phyloP scores from a whole-genome alignment of 2,329 filamentous ascomycete species.

The Colletotrichum brevisporum region DNA sequence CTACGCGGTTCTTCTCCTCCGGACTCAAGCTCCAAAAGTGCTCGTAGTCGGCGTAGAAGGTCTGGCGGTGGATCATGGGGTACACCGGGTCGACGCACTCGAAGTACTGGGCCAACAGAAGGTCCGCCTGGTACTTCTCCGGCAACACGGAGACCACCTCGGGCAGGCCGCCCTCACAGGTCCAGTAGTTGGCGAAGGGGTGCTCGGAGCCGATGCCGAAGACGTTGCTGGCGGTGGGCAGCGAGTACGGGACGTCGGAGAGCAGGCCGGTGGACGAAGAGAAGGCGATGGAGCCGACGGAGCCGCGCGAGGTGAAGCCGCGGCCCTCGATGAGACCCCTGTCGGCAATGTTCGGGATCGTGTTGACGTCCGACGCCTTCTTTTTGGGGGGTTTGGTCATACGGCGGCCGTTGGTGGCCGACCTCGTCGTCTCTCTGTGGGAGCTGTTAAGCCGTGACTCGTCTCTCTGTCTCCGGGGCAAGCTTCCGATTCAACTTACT shows the following conservation, averaged over 20 bases:
- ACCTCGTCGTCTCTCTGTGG: conserved; percentile 69
- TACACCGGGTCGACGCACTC: conserved; percentile 85
- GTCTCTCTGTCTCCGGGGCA: conserved; percentile 14
- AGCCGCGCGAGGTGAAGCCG: conserved; percentile 62
- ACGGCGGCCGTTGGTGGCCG: conserved; percentile 65
- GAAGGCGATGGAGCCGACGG: conserved; percentile 51
- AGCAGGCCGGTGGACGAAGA: conserved; percentile 73
- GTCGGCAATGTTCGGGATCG: conserved; percentile 70
- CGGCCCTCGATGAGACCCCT: conserved; percentile 62
- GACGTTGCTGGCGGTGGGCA: conserved; percentile 79
- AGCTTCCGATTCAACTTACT: conserved; percentile 64
- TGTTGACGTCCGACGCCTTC: conserved; percentile 56
- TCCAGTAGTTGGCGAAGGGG: conserved; percentile 89
- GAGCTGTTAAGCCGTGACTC: no score
- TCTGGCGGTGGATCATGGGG: conserved; percentile 82
- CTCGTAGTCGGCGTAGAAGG: conserved; percentile 84
- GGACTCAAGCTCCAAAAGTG: conserved; percentile 78
- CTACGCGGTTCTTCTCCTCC: conserved; percentile 71
- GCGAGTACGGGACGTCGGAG: conserved; percentile 80
- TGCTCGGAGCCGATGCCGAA: conserved; percentile 86
- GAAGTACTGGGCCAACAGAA: conserved; percentile 75
- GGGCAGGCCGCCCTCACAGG: conserved; percentile 79
- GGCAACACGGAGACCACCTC: conserved; percentile 84
- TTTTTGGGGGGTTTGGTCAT: conserved; percentile 73
- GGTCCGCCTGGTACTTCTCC: conserved; percentile 81